A percentile compares a stretch with the other conserved stretches of the same genome.
Evolutionary conservation across 2,329 filamentous ascomycete species (phyloP).

Genomic region (Paramyrothecium sp.): DNA sequence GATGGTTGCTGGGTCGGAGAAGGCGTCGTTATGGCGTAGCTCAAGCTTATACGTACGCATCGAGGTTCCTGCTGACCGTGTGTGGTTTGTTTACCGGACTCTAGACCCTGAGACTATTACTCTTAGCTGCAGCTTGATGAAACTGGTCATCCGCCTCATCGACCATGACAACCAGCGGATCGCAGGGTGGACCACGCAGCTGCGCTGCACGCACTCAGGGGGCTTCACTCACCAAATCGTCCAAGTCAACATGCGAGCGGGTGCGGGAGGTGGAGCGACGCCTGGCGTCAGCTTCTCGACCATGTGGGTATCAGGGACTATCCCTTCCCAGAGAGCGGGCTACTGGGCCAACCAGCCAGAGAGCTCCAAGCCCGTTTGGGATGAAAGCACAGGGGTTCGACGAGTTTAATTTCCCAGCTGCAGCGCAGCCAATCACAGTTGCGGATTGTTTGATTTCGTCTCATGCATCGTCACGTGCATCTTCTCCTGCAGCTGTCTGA

Average conservation of each 20-base stretch:
- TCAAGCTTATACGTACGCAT: too few relatives aligned
- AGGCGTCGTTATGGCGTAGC: not conserved
- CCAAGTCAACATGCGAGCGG: too few relatives aligned
- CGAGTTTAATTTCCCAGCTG: not conserved
- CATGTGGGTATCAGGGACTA: not conserved
- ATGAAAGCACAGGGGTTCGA: not conserved
- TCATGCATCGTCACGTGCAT: not conserved
- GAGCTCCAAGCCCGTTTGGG: not conserved
- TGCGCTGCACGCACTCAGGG: not conserved
- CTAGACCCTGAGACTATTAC: not conserved
- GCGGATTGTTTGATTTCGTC: not conserved
- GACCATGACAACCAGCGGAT: not conserved
- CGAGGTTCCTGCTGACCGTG: not conserved
- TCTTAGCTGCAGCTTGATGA: not conserved
- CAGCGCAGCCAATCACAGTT: not conserved
- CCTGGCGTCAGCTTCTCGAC: too few relatives aligned
- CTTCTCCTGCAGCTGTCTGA: too few relatives aligned
- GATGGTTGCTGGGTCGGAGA: not conserved
- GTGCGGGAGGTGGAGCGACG: too few relatives aligned
- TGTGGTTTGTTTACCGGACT: not conserved
- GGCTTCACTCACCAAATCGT: not conserved
- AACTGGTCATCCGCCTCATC: not conserved
- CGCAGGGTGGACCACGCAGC: not conserved
- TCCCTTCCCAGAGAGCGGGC: not conserved
- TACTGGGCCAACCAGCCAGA: not conserved